Base-by-base conservation (phyloP, 176 grass and related monocot genomes). In the Lolium multiflorum region DNA sequence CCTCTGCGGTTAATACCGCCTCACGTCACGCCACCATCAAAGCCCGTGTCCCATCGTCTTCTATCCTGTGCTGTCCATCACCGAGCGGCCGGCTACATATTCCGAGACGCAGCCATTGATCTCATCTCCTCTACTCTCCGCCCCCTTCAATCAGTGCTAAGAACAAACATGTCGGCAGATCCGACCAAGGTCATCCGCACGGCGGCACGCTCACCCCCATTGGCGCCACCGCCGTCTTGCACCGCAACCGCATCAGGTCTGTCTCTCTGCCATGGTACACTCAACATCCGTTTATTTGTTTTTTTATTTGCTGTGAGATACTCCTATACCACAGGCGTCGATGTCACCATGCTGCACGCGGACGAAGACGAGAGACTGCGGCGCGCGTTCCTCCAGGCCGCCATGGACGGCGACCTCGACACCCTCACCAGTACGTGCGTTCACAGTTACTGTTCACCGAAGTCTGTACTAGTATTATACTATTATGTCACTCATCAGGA, bases 371-470 rank as follows among this genome's bases (percentile, higher is more conserved):
- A 17, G 35, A 43, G 31, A 20, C 65, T 6, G 31, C 9, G 0
- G 61, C 47, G 9, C 49, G 31, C 0, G 50, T 50, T 82, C 66
- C 81, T 82, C 31, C 50, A 22, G 11, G 80, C 80, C 49, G 80
- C 65, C 80, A 20, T 15, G 4, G 12, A 22, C 64, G 80, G 80
- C 64, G 49, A 82, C 28, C 80, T 82, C 64, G 28, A 16, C 18
- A 64, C 38, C 64, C 2, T 82, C 18, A 31, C 41, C 59, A 21
- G 60, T 35, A 35, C 31, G 31, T 35, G 31, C 31, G 31, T 35
- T 35, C 31, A 1, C 31, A 35, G 31, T 35, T 35, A 3, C 31
- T 3, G 31, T 35, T 35, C 31, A 35, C 31, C 3, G 31, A 35
- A 35, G 31, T 35, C 31, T 35, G 31, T 35, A 35, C 31, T 35